These are phyloP conservation scores for Rhodocollybia butyracea DNA, from an alignment of 768 basidiomycete species.

Conservation along the genomic window DNA sequence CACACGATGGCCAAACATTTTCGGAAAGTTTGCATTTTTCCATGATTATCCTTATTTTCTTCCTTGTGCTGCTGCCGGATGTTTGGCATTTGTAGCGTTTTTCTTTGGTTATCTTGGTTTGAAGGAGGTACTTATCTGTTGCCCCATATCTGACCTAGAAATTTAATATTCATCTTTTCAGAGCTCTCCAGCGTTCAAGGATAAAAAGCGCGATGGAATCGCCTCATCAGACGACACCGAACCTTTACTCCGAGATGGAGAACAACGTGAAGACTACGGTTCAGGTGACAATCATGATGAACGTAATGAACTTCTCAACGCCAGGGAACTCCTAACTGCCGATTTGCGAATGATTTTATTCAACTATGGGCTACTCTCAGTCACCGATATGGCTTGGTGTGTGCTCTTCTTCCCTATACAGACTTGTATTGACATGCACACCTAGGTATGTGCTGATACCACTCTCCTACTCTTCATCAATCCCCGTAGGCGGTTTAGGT, in stretches of 20 bases:
- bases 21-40: slow-evolving; percentile 22
- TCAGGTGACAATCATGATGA: background rate
- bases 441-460: slow-evolving; percentile 26
- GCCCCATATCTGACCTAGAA: background rate
- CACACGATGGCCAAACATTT: slow-evolving; percentile 22
- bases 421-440: too few relatives aligned
- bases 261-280: background rate
- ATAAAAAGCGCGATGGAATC: background rate
- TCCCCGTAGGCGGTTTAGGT: slow-evolving; percentile 49
- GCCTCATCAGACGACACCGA: background rate
- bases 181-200: background rate
- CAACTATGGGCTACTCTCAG: slow-evolving; percentile 24
- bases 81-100: slow-evolving; percentile 19
- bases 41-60: slow-evolving; percentile 33
- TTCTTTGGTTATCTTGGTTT: slow-evolving; percentile 18
- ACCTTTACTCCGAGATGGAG: background rate
- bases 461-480: slow-evolving; percentile 41
- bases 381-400: slow-evolving; percentile 26
- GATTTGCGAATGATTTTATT: slow-evolving; percentile 22
- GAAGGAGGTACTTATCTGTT: slow-evolving; percentile 21
- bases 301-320: slow-evolving; percentile 8
- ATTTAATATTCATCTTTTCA: background rate
- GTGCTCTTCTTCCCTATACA: too few relatives aligned
- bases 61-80: slow-evolving; percentile 28
- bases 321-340: slow-evolving; percentile 21